phyloP scores from a whole-genome alignment of 805 yeast species.

The Metschnikowia reukaufii region DNA sequence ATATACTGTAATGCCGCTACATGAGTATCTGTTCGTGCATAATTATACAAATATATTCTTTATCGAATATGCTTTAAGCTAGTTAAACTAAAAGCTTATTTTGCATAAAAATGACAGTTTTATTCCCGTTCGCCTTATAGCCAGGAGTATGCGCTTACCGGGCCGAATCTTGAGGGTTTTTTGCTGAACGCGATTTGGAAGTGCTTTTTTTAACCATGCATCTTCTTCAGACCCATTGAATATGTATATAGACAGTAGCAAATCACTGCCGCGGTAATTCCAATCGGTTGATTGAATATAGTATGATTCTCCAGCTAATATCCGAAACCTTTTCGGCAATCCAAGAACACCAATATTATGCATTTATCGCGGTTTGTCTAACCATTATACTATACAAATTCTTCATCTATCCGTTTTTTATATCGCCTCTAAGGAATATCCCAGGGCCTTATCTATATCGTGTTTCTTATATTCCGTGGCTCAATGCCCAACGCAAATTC shows the following conservation, averaged over 20 bases:
- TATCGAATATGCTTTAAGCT: too few species aligned
- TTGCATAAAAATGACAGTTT: too few species aligned
- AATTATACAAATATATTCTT: too few species aligned
- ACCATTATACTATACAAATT: constrained; percentile 33
- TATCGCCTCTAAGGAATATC: constrained; percentile 49
- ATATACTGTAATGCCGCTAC: too few species aligned
- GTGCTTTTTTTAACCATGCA: too few species aligned
- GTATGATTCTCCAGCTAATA: background rate
- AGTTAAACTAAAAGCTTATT: too few species aligned
- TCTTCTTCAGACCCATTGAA: too few species aligned
- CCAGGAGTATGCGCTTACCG: background rate
- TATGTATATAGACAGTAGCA: background rate
- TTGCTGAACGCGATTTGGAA: background rate
- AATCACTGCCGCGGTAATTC: background rate
- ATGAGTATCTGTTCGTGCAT: too few species aligned
- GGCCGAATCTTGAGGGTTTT: background rate
- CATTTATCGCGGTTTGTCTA: background rate
- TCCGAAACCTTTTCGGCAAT: background rate
- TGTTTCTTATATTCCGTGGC: constrained; percentile 37
- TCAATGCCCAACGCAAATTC: constrained; percentile 45
- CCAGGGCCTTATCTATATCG: constrained; percentile 63
- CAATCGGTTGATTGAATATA: background rate
- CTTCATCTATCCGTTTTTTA: constrained; percentile 44
- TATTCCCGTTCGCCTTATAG: too few species aligned
- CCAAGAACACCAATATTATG: background rate